Conservation (phyloP, 2,329 filamentous ascomycete species). For the Penicillium sp. region DNA sequence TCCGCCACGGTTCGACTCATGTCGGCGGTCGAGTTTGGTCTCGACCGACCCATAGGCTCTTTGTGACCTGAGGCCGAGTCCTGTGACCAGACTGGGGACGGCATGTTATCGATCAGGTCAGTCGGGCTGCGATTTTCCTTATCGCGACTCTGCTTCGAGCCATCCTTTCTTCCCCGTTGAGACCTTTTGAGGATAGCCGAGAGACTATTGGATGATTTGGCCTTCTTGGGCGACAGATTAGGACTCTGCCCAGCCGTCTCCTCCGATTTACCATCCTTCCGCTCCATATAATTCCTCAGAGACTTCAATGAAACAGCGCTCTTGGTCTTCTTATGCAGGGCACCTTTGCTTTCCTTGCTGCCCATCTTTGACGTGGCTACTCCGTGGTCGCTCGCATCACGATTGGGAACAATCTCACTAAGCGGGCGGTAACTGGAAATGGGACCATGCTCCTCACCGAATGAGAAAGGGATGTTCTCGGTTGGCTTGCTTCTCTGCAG, state of each 20-base stretch:
- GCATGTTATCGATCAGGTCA: conserved; percentile 43
- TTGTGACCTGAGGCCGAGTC: conserved; percentile 54
- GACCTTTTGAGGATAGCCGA: conserved; percentile 72
- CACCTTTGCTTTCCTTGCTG: conserved; percentile 34
- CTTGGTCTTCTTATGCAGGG: conserved; percentile 54
- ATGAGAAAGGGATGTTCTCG: conserved; percentile 37
- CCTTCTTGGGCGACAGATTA: conserved; percentile 60
- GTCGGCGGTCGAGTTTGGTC: conserved; percentile 42
- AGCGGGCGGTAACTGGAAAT: conserved; percentile 34
- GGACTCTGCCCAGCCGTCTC: conserved; percentile 36
- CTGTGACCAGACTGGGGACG: conserved; percentile 77
- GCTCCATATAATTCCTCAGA: conserved; percentile 47
- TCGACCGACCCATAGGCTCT: conserved; percentile 32
- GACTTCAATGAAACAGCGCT: conserved; percentile 55
- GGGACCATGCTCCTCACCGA: conserved; percentile 51
- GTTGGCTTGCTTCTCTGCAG: conserved; percentile 46
- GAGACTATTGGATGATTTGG: conserved; percentile 82
- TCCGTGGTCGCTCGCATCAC: conserved; percentile 29
- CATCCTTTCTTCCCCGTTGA: conserved; percentile 63
- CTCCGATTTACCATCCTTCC: conserved; percentile 40
- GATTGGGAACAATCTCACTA: conserved; percentile 40
- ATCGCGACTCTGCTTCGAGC: conserved; percentile 57
- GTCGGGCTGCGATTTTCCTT: conserved; percentile 79
- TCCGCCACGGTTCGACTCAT: conserved; percentile 49
- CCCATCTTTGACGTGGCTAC: conserved; percentile 37